Percentiles rank a stretch among this genome's conserved stretches.
These are phyloP conservation scores for Nigrograna mackinnonii DNA, from an alignment of 2,329 filamentous ascomycete species.

Conservation along the genomic window DNA sequence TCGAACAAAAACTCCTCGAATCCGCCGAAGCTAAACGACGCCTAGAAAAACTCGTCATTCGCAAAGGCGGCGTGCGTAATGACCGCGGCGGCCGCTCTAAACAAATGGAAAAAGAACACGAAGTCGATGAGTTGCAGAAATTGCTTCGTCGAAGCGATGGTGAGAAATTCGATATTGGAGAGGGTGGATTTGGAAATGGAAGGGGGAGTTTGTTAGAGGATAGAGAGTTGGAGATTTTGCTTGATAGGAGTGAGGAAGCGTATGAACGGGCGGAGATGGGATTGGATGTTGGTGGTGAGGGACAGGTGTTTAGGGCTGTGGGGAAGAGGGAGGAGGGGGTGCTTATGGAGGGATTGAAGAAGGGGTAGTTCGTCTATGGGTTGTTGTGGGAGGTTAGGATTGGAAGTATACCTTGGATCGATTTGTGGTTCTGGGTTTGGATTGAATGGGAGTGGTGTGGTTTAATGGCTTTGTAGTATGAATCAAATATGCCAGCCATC, in stretches of 20 bases:
- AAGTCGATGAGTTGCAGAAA: slow-evolving; percentile 52
- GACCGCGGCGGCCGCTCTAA: slow-evolving; percentile 61
- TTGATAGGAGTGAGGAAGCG: slow-evolving; percentile 72
- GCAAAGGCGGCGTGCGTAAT: slow-evolving; percentile 73
- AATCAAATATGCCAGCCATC: no score
- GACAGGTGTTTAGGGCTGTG: slow-evolving; percentile 69
- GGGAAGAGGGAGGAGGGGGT: slow-evolving; percentile 69
- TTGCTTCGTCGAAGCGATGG: slow-evolving; percentile 66
- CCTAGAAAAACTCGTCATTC: slow-evolving; percentile 92
- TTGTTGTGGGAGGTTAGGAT: no score
- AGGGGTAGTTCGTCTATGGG: no score
- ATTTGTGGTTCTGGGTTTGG: no score
- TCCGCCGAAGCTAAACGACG: slow-evolving; percentile 90
- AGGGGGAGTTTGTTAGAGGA: slow-evolving; percentile 72
- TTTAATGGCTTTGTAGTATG: no score
- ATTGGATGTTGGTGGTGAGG: slow-evolving; percentile 68
- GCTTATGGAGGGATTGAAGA: slow-evolving; percentile 54
- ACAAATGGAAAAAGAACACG: slow-evolving; percentile 42
- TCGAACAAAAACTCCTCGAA: slow-evolving; percentile 84
- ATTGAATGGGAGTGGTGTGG: no score
- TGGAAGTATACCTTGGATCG: no score
- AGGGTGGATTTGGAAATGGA: slow-evolving; percentile 39
- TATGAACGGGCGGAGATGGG: slow-evolving; percentile 78
- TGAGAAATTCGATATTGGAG: slow-evolving; percentile 61
- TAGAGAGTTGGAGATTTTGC: slow-evolving; percentile 74